These are phyloP conservation scores for Mercurialis annua DNA, from an alignment of 345 rosid genomes.

Conservation along the genomic window DNA sequence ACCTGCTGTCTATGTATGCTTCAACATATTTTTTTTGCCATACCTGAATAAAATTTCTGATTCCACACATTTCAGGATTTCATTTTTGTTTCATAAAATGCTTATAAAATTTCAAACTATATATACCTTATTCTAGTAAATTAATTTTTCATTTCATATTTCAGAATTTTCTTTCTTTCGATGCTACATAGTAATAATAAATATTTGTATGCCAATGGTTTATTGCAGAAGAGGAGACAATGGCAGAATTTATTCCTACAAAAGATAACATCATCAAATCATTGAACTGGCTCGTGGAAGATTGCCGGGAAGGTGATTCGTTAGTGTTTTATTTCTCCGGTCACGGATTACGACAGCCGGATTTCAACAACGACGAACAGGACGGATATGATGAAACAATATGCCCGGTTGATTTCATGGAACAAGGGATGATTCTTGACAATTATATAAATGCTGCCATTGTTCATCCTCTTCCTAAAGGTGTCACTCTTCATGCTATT, in stretches of 20 bases:
- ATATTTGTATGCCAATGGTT: no score
- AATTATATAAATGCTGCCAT: slow-evolving; percentile 43
- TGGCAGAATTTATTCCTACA: slow-evolving; percentile 29
- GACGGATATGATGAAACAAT: slow-evolving; percentile 63
- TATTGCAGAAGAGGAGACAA: slow-evolving; percentile 37
- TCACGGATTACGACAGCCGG: slow-evolving; percentile 48
- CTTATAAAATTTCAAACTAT: no score
- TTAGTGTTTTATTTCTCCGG: slow-evolving; percentile 62
- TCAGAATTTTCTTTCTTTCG: no score
- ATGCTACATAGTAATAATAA: no score
- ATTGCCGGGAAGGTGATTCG: slow-evolving; percentile 39
- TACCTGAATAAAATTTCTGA: no score
- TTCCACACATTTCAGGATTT: no score
- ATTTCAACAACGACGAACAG: slow-evolving; percentile 38
- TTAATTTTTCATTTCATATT: no score
- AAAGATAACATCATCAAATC: slow-evolving; percentile 43
- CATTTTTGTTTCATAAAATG: no score
- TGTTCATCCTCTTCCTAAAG: slow-evolving; percentile 41
- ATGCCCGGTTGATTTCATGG: slow-evolving; percentile 47
- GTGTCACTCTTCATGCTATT: slow-evolving; percentile 58
- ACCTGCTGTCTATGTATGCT: no score
- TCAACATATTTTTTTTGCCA: no score
- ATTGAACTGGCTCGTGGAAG: slow-evolving; percentile 51
- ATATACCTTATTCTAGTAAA: no score
- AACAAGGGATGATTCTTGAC: slow-evolving; percentile 48